Evolutionary conservation across 768 basidiomycete genomes (phyloP).

Genomic region (Trametes cingulata): DNA sequence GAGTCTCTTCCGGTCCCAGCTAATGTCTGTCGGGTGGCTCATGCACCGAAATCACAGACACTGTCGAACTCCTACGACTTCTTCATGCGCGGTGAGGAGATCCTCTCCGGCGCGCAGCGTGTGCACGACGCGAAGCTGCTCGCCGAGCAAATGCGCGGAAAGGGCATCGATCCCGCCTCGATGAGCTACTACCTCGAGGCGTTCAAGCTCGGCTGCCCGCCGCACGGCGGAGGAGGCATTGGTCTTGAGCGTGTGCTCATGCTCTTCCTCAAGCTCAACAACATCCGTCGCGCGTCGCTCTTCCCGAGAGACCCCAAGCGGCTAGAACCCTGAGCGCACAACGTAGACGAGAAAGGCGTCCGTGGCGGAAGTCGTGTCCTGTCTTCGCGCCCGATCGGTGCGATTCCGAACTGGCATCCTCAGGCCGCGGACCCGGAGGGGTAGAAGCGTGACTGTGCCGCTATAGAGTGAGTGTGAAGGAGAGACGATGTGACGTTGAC

Average conservation of each 20-base stretch:
- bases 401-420: not conserved
- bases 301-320: slow-evolving; percentile 98
- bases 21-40: slow-evolving; percentile 10
- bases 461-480: slow-evolving; percentile 8
- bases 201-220: slow-evolving; percentile 92
- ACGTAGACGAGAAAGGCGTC: not conserved
- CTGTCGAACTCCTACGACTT: slow-evolving; percentile 99
- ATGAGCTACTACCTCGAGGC: slow-evolving; percentile 95
- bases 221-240: slow-evolving; percentile 97
- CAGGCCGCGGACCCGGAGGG: not conserved
- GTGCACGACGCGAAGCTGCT: slow-evolving; percentile 89
- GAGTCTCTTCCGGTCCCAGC: not conserved
- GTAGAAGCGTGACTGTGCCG: slow-evolving; percentile 9
- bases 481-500: slow-evolving; percentile 3
- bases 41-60: slow-evolving; percentile 44
- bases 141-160: slow-evolving; percentile 78
- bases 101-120: slow-evolving; percentile 96
- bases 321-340: slow-evolving; percentile 66
- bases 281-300: slow-evolving; percentile 88
- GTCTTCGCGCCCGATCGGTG: not conserved
- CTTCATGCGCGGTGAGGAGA: slow-evolving; percentile 99
- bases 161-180: slow-evolving; percentile 86
- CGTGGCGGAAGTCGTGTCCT: not conserved
- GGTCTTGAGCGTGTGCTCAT: slow-evolving; percentile 94
- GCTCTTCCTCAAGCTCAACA: slow-evolving; percentile 96